Evolutionary conservation across 371 early-diverging fungal genomes (phyloP), one percentile per base, ranked within the genome.

Genomic region (Haplosporangium sp.): DNA sequence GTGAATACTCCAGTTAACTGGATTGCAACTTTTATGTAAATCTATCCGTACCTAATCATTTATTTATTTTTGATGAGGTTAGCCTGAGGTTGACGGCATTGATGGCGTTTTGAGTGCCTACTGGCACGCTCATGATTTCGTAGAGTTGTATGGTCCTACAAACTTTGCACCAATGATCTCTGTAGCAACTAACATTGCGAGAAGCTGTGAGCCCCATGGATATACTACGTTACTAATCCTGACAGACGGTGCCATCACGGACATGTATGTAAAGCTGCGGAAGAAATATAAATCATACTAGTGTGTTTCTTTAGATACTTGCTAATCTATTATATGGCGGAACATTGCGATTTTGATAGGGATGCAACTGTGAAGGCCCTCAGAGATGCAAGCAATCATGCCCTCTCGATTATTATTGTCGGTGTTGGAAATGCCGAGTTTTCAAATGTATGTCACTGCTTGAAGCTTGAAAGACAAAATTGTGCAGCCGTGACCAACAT

Each of bases 391-490:
- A 79, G 84, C 59, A 57, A 61, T 1, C 57, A 82, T 17, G 87
- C 89, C 0, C 65, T 89, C n/a, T 86, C 87, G 10, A 87, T 89
- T 57, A 77, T 89, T 35, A 88, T 89, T 65, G 87, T 89, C 11
- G 89, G 89, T 27, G 84, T 89, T 19, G 89, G 89, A 0, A 61
- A 81, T 61, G 85, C 83, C 1, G 47, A 77, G 37, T 83, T 83
- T 67, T 47, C 52, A 20, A 66, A 61, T 15, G 79, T 83, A 75
- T 50, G 20, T 55, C 2, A 20, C 20, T 39, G 15, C 19, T 3
- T 17, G 20, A 39, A n/a, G 10, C 9, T 10, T 17, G 20, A 1
- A 13, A 10, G 61, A 8, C 38, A 48, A 13, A 4, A 15, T 15
- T 44, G 7, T 56, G 15, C 17, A 15, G 4, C 34, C 55, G 13